phyloP scores from a whole-genome alignment of 2,329 filamentous ascomycete species.

The Paraphaeosphaeria minitans region DNA sequence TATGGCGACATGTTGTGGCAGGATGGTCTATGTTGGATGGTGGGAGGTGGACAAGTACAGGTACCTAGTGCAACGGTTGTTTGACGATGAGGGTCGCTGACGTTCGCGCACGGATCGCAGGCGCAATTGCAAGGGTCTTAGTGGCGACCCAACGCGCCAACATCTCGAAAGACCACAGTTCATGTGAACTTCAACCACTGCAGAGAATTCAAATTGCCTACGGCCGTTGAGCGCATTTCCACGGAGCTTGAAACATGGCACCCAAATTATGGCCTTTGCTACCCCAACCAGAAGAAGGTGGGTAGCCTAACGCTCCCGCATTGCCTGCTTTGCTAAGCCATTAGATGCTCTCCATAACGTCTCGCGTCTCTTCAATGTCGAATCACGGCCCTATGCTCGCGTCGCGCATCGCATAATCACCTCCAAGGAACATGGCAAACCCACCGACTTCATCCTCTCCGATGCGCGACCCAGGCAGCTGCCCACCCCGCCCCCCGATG shows the following conservation, averaged over 20 bases:
- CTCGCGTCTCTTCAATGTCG: conserved; percentile 81
- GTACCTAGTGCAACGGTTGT: not conserved
- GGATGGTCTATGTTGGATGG: not conserved
- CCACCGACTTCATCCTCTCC: conserved; percentile 55
- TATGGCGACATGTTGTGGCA: not conserved
- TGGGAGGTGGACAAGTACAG: not conserved
- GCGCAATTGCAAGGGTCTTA: not conserved
- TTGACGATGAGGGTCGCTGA: not conserved
- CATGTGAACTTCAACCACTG: not conserved
- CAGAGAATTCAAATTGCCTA: not conserved
- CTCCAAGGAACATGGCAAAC: conserved; percentile 55
- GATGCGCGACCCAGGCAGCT: conserved; percentile 60
- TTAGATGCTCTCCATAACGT: conserved; percentile 79
- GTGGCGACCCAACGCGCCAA: not conserved
- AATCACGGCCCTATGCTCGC: conserved; percentile 90
- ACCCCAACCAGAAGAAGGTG: conserved; percentile 72
- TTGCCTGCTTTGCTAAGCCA: conserved; percentile 18
- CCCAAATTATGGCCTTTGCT: conserved; percentile 65
- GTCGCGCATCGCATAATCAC: conserved; percentile 80
- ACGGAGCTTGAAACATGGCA: conserved; percentile 48
- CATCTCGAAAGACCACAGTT: not conserved
- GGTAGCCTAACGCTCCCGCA: not conserved
- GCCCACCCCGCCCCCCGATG: conserved; percentile 71
- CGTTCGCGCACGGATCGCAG: not conserved
- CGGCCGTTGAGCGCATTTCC: not conserved